Evolutionary conservation across 164 flowering plant genomes (phyloP), one percentile per base, ranked within the genome.

Genomic region (Magnolia kwangsiensis): DNA sequence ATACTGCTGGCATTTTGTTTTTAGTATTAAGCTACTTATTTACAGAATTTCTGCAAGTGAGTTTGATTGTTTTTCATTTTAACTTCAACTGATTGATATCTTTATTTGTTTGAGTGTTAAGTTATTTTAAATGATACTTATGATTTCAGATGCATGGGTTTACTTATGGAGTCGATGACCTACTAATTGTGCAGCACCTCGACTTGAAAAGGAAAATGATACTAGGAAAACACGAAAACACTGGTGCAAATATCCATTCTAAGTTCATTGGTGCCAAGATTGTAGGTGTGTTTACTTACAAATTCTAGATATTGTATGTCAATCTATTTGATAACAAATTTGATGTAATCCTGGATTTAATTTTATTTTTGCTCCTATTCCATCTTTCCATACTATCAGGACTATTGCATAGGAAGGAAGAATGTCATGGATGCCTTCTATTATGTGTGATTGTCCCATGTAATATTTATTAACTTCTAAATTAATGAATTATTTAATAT

Each of bases 101-200:
- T 79, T 65, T 50, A 29, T 59, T 10, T 8, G 66, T 77, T 75
- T 45, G 21, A 63, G 11, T 73, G 73, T 50, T 65, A 74, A 51
- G 10, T 2, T 20, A 27, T 19, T 61, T 27, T 24, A 50, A 66
- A 23, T 65, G 49, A 74, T 75, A n/a, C 23, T 61, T 75, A 21
- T 75, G 79, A 74, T 50, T 79, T 79, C 83, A 96, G 99, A 82
- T 85, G 85, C 94, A 96, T 80, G 99, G 98, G 16, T 92, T 92
- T 84, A 96, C 99, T 0, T 96, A 98, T 88, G 98, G 99, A 65
- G 86, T 96, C 1, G 97, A 94, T 76, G 99, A 96, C 81, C 97
- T 96, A 72, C 81, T 96, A 70, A 80, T 92, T 67, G 68, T 70
- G 71, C 84, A 81, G 9, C 31, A 77, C n/a, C 75, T 74, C 31